Evolutionary conservation across 805 yeast genomes (phyloP), one percentile per base, ranked within the genome.

Genomic region (Candida boleticola): DNA sequence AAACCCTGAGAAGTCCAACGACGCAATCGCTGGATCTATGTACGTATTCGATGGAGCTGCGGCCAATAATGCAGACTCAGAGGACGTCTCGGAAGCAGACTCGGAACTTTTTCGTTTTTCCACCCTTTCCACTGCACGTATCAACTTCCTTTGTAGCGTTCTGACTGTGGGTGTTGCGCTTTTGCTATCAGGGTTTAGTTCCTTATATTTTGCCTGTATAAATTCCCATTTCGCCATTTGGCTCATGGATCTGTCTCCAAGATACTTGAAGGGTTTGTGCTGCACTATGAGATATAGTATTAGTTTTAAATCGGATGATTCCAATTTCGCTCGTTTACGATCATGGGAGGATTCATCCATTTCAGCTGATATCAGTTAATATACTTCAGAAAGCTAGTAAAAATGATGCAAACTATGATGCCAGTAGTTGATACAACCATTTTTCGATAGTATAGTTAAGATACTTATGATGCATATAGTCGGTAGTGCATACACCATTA

Each of bases 151-250:
- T 44, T 65, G 71, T 41, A 65, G 51, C 0, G 71, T 65, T 27
- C 71, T 47, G n/a, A 65, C 60, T 2, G 71, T 64, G 25, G n/a
- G n/a, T n/a, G n/a, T n/a, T n/a, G n/a, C n/a, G n/a, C n/a, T n/a
- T 69, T 69, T 5, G 61, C 55, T 7, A 55, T 33, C 29, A 11
- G 30, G 31, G 41, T 59, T 60, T 22, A 42, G 40, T 14, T 52
- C 50, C 17, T 53, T 53, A 40, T 52, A 63, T 36, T 49, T 49
- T 14, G 39, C 45, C 42, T 64, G 68, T 30, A 65, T 62, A 17
- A 57, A 38, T 41, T 60, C 63, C 71, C 71, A 65, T 44, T 65
- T 65, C 41, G 53, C 55, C 10, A 67, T 62, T 45, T 65, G 71
- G 25, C 57, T 52, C 20, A 60, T 41, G 13, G 56, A 50, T 27